Evolutionary conservation across 73 alveolate genomes (phyloP).

Genomic region (Diophrys appendiculata): DNA sequence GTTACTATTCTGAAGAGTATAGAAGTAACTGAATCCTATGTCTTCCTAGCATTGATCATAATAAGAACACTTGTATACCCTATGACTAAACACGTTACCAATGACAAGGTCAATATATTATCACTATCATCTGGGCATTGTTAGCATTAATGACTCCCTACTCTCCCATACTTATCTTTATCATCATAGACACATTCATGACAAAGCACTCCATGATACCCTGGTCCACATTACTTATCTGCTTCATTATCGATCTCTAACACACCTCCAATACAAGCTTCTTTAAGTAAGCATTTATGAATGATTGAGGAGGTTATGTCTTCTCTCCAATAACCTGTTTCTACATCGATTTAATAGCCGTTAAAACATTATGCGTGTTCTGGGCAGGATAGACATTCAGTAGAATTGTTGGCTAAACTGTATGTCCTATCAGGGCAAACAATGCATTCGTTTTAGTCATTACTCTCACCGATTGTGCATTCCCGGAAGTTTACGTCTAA

Average conservation of each 20-base stretch:
- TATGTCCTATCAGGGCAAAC: constrained; percentile 19
- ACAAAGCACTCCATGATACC: constrained; percentile 53
- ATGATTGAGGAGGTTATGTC: constrained; percentile 19
- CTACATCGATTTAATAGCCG: constrained; percentile 20
- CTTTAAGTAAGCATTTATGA: constrained; percentile 12
- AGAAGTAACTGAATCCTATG: constrained; percentile 18
- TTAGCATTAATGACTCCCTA: constrained; percentile 23
- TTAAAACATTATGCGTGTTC: constrained; percentile 40
- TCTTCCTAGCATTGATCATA: constrained; percentile 27
- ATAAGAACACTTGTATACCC: constrained; percentile 19
- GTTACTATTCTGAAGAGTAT: constrained; percentile 56
- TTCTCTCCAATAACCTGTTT: constrained; percentile 56
- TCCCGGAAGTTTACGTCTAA: not conserved
- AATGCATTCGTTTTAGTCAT: not conserved
- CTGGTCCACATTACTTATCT: constrained; percentile 26
- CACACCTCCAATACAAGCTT: constrained; percentile 48
- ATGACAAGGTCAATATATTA: constrained; percentile 1
- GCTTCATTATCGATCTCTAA: constrained; percentile 6
- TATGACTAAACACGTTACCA: not conserved
- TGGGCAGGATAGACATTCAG: constrained; percentile 40
- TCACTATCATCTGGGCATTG: constrained; percentile 28
- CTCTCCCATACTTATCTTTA: constrained; percentile 27
- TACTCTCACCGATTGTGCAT: constrained; percentile 16
- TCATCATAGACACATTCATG: constrained; percentile 33
- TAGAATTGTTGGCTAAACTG: constrained; percentile 3